phyloP scores from a whole-genome alignment of 129 eudicot species.

The Tanacetum coccineum region DNA sequence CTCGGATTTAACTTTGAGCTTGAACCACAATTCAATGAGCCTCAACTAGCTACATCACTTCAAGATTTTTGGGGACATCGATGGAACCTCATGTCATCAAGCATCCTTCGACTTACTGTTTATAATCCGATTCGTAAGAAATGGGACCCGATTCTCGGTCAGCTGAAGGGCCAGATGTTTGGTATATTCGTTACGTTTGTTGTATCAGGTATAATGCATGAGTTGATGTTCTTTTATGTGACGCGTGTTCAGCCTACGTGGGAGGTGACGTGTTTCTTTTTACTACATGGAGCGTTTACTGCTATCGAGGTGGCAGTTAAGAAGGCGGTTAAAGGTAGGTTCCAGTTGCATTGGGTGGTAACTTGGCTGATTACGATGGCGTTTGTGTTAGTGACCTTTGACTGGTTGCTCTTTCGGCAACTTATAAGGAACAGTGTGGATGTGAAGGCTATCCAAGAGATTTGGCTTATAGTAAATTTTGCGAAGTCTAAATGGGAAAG shows the following conservation, averaged over 20 bases:
- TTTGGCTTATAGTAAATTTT: background rate
- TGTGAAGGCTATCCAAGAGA: background rate
- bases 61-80: slow-evolving; percentile 63
- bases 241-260: background rate
- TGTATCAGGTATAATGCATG: background rate
- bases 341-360: background rate
- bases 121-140: background rate
- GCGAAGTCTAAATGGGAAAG: background rate
- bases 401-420: background rate
- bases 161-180: background rate
- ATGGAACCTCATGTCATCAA: slow-evolving; percentile 53
- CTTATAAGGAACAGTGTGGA: background rate
- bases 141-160: background rate
- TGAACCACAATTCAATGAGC: slow-evolving; percentile 52
- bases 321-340: background rate
- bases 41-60: slow-evolving; percentile 45
- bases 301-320: background rate
- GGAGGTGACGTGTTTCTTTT: background rate
- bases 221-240: background rate
- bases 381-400: background rate
- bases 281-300: background rate
- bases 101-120: background rate
- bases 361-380: background rate
- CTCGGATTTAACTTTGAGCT: slow-evolving; percentile 30
- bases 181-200: background rate